Conservation (phyloP, 352 stramenopile species). For the Phytophthora hybrid region DNA sequence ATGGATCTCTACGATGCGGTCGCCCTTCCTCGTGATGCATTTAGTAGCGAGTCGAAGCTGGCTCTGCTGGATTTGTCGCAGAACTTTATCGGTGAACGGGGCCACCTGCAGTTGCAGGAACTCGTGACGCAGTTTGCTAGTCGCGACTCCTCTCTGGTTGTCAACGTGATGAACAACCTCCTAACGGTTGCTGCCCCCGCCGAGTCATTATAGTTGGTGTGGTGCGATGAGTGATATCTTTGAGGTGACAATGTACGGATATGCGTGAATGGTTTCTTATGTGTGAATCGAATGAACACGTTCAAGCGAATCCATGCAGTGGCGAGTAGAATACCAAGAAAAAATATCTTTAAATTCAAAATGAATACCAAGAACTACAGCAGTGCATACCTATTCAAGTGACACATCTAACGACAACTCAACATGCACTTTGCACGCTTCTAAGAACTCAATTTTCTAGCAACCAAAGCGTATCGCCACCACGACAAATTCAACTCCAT, state of each 20-base stretch:
- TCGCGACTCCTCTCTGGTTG: slow-evolving; percentile 27
- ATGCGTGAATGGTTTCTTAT: neutral
- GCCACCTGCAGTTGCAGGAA: slow-evolving; percentile 51
- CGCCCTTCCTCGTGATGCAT: slow-evolving; percentile 11
- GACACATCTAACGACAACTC: too few species aligned
- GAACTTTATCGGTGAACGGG: slow-evolving; percentile 68
- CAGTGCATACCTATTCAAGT: too few species aligned
- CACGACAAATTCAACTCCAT: neutral
- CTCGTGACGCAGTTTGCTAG: slow-evolving; percentile 39
- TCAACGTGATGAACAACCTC: slow-evolving; percentile 53
- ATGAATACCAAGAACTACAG: too few species aligned
- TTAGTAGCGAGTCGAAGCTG: slow-evolving; percentile 10
- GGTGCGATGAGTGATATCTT: too few species aligned
- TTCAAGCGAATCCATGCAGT: too few species aligned
- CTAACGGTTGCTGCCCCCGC: slow-evolving; percentile 5
- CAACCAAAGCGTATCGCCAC: neutral
- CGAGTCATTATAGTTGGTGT: slow-evolving; percentile 13
- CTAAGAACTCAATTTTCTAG: neutral
- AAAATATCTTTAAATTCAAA: too few species aligned
- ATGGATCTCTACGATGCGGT: slow-evolving; percentile 49
- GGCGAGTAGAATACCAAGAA: too few species aligned
- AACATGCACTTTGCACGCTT: too few species aligned
- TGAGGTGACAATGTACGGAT: neutral
- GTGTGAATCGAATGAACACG: neutral
- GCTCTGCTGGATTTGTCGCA: slow-evolving; percentile 49